Base-by-base conservation (phyloP, 495 filamentous ascomycete genomes). In the Penicillium argentinense region DNA sequence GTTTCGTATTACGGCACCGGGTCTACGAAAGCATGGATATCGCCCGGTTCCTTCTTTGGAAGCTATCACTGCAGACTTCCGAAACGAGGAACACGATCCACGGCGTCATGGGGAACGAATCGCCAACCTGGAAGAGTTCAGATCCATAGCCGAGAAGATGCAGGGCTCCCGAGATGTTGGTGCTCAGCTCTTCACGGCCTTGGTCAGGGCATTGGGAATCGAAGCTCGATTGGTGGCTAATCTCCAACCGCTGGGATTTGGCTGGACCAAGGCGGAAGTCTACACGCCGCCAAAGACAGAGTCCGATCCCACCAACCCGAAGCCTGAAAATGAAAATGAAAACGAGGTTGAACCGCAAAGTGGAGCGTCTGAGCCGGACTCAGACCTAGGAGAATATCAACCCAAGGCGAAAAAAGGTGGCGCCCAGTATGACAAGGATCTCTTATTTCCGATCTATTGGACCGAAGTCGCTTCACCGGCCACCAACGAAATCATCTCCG, bases 371-470 rank as follows among this genome's bases (percentile, higher is more conserved):
- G 54, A 62, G 16, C 18, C 44, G 9, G 45, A 55, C 9, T 22
- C 45, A n/a, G 54, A 57, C 2, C 27, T 39, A 16, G 56, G 50
- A 5, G 8, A 40, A n/a, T 29, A 51, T 6, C 17, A 5, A 21
- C 17, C 27, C 8, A 14, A 30, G 14, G 16, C 30, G 9, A 57
- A 45, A 28, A 46, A 47, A 14, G 48, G 26, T 47, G 54, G 57
- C 4, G 58, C 53, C 28, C 55, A 51, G 37, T 73, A 64, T 17
- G 89, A 95, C 53, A 70, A 67, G 7, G 89, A 91, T 45, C 73
- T 96, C 12, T 80, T 80, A 18, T 88, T 85, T 56, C 93, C 95
- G 2, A 86, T 84, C 46, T 99, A 96, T 67, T 99, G 95, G 93
- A 84, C 85, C 3, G 93, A 99, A 57, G 84, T 89, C 14, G 74